Conservation (phyloP, 176 grass and related monocot genomes). For the Cocos nucifera region DNA sequence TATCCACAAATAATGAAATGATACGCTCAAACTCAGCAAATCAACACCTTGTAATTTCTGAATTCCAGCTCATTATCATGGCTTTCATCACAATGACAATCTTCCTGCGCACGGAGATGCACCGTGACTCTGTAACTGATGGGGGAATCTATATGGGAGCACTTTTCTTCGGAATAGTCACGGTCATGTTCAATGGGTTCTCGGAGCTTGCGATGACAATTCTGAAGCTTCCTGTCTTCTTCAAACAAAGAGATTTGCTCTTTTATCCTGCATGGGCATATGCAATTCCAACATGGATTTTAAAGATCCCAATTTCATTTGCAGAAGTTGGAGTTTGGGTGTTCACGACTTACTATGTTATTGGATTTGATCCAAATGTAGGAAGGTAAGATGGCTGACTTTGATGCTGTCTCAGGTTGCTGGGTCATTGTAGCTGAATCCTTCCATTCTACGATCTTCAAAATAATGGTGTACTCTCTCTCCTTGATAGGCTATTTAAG, state of each 20-base stretch:
- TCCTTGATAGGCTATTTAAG: constrained; percentile 38
- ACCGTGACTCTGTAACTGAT: constrained; percentile 23
- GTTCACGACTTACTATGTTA: constrained; percentile 60
- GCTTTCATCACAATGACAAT: constrained; percentile 46
- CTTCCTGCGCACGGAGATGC: constrained; percentile 59
- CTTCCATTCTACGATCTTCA: no score
- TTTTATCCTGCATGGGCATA: constrained; percentile 69
- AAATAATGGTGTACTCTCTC: neutral
- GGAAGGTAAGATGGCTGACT: constrained; percentile 35
- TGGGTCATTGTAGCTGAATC: no score
- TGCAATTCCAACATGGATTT: constrained; percentile 53
- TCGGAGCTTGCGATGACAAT: constrained; percentile 58
- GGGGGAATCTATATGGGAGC: constrained; percentile 49
- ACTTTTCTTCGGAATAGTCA: constrained; percentile 43
- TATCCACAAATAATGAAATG: neutral
- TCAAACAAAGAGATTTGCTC: constrained; percentile 62
- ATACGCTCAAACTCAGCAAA: no score
- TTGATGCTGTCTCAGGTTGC: no score
- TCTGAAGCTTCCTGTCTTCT: constrained; percentile 66
- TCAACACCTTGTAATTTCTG: neutral
- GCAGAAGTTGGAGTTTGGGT: constrained; percentile 52
- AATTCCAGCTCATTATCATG: constrained; percentile 37
- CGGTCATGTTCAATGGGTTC: constrained; percentile 58
- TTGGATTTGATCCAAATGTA: constrained; percentile 51
- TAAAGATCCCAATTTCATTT: constrained; percentile 54